Evolutionary conservation across 2,329 filamentous ascomycete species (phyloP), one percentile per base, ranked within the genome.

Genomic region (Pseudogymnoascus sp.): DNA sequence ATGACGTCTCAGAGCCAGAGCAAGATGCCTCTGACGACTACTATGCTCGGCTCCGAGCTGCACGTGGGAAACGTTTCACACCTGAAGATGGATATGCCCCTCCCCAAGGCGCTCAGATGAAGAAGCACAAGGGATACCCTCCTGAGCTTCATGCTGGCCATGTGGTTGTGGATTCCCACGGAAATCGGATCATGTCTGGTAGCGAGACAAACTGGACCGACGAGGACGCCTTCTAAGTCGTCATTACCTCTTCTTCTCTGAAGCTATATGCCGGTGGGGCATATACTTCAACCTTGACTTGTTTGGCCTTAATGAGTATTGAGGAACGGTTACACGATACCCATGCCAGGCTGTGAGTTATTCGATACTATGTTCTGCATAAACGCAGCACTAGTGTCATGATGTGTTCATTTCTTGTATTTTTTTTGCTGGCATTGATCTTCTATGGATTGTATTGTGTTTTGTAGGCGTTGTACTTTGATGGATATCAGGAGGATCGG

Each of bases 11-110:
- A 65, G 88, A 91, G 70, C 84, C 87, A 0, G 89, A 91, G 70
- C 80, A 82, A 23, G 92, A 96, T 72, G 84, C 83, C 0, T 87
- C 86, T 3, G 90, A 94, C 65, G 93, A 94, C 73, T 95, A 96
- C 75, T 95, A 96, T 75, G 88, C 90, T 67, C 91, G 90, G 75
- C 78, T 92, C 62, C 83, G 88, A 63, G 86, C 87, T 33, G 81
- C 87, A 5, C 83, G 85, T 37, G 81, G 81, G 68, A 92, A 91
- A 77, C 82, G 88, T 53, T 80, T 83, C 65, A 79, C 77, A 21
- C 79, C 80, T 11, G 83, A 84, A 18, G 71, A 72, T 56, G 67
- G 68, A 33, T 67, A 67, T 50, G 67, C 63, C 50, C 62, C 65
- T 53, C 63, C 66, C 25, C 67, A 77, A 33, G 74, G 75, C 60